Base-by-base conservation (phyloP, 2,329 filamentous ascomycete genomes). In the Botrytis deweyae region DNA sequence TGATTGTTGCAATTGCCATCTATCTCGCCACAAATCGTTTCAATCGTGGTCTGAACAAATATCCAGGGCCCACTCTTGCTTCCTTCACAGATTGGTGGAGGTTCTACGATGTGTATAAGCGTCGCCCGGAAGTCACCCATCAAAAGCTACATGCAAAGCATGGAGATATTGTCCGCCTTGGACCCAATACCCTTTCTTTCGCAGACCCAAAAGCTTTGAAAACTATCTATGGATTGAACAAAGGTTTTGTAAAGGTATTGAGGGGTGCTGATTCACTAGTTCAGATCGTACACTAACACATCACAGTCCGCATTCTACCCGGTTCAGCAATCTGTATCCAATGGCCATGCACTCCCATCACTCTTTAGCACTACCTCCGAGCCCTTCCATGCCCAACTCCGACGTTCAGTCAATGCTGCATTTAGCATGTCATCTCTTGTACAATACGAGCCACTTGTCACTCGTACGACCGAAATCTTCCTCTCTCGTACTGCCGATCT, bases 141-240 rank as follows among this genome's bases (percentile, higher is more conserved):
- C 86, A 91, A 63, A 85, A 83, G 14, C 85, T 96, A 0, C 93
- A 96, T 80, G 86, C 86, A 22, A 87, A 93, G 78, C 86, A 93
- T 83, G 93, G 93, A 65, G 88, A 92, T 79, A 85, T 95, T 4
- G 92, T 96, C 1, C 87, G 93, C 1, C 83, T 94, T 5, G 93
- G 92, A 0, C 93, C 93, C 1, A 94, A 94, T 76, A 84, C 85
- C 0, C 82, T 96, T 1, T 93, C 91, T 0, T 94, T 96, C 79
- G 88, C 91, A 4, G 88, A 93, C 76, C 92, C 93, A 0, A 88
- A 88, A 74, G 92, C 92, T 0, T 85, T 95, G 77, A 93, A 92
- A 82, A 84, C 85, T 18, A 95, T 96, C 63, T 97, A 96, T 81
- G 93, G 93, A 0, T 82, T 95, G 62, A 95, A 95, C 81, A 95